Evolutionary conservation across 441 rosid species (phyloP).

Genomic region (Gossypium armourianum): DNA sequence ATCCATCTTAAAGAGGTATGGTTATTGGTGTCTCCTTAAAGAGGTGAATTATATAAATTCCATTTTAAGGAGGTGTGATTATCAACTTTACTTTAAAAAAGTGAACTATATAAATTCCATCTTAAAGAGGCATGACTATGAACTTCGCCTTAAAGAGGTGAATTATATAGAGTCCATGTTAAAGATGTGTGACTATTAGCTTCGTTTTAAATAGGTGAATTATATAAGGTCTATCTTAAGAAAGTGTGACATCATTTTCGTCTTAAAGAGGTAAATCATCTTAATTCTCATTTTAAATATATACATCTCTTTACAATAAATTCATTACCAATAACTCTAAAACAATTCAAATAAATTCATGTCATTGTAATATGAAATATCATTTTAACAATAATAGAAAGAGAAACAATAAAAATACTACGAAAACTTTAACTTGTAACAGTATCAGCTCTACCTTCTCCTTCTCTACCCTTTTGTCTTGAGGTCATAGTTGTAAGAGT

Average conservation of each 20-base stretch:
- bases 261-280: neutral
- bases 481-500: too few relatives aligned
- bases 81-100: neutral
- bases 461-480: too few relatives aligned
- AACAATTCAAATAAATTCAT: too few relatives aligned
- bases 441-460: too few relatives aligned
- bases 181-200: neutral
- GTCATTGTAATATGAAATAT: neutral
- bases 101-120: neutral
- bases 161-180: neutral
- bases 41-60: neutral
- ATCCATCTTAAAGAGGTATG: neutral
- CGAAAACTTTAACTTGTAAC: neutral
- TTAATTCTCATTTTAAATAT: neutral
- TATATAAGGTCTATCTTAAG: neutral
- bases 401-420: neutral
- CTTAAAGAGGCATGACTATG: neutral
- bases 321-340: neutral
- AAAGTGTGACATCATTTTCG: neutral
- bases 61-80: neutral
- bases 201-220: neutral
- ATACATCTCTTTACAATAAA: neutral
- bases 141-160: neutral
- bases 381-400: neutral
- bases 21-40: neutral